Base-by-base conservation (phyloP, 2,329 filamentous ascomycete species). In the Aurifilum marmelostoma region DNA sequence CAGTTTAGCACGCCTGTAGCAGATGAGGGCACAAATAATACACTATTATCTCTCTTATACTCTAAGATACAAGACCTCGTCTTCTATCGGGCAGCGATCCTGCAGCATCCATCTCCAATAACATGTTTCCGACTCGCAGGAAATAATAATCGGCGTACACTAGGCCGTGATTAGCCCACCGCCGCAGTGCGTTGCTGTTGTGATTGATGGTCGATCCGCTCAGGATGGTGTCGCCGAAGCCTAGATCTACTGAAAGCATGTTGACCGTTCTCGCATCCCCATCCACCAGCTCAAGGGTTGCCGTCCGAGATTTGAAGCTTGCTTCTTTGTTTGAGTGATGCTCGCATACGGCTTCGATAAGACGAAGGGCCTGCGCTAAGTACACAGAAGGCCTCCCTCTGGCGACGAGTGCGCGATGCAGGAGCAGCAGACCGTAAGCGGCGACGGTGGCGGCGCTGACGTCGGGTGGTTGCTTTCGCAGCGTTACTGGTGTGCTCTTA, bases 81-180 rank as follows among this genome's bases (percentile, higher is more conserved):
- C n/a, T n/a, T n/a, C n/a, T n/a, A n/a, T n/a, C n/a, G n/a, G n/a
- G n/a, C n/a, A n/a, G n/a, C n/a, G n/a, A n/a, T 39, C 52, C 29
- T 5, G 29, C 52, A 32, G 11, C 52, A 2, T 56, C 5, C 52
- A 56, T 27, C 2, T 76, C 73, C 62, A 83, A 69, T n/a, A 83
- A 68, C 67, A 79, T 80, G 65, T 85, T 85, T 8, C 83, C 83
- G 47, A 83, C 78, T 41, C 83, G 75, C 18, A 85, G 68, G 41
- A 84, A 79, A 67, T 79, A 84, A 71, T 85, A 85, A 69, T 85
- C 83, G 0, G 83, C 83, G 73, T 85, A 85, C 0, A 85, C 82
- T 27, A 85, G 70, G 0, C 83, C 82, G 73, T 84, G 82, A 66
- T 84, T 76, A 7, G 79, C 78, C 74, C 82, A 83, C 43, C 79